Conservation (phyloP, 768 basidiomycete species). For the Neoboletus magnificus region DNA sequence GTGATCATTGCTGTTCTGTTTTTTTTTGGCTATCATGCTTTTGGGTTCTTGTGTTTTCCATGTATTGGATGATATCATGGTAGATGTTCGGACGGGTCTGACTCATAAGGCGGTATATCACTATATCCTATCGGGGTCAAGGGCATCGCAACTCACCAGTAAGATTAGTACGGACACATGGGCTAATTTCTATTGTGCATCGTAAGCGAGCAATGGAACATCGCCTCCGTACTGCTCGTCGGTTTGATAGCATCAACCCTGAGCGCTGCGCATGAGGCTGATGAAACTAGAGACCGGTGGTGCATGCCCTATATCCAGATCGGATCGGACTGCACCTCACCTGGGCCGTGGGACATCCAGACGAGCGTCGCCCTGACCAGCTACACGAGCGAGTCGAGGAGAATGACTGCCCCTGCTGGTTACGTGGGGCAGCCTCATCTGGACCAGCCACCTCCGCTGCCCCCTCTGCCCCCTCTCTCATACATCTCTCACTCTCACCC, state of each 20-base stretch:
- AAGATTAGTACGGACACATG: too few relatives aligned
- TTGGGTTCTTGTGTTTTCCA: not conserved
- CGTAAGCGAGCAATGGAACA: too few relatives aligned
- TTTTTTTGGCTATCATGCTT: not conserved
- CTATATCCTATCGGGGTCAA: too few relatives aligned
- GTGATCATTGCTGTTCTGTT: not conserved
- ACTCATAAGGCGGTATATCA: too few relatives aligned
- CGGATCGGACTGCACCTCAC: not conserved
- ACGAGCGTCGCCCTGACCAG: not conserved
- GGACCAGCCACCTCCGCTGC: slow-evolving; percentile 43
- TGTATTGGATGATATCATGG: slow-evolving; percentile 7
- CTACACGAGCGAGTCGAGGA: too few relatives aligned
- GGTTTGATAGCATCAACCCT: too few relatives aligned
- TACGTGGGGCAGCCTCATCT: slow-evolving; percentile 8
- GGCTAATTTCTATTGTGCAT: too few relatives aligned
- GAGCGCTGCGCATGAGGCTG: too few relatives aligned
- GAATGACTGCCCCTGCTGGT: slow-evolving; percentile 23
- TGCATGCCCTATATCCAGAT: too few relatives aligned
- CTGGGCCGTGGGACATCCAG: not conserved
- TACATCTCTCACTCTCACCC: slow-evolving; percentile 21
- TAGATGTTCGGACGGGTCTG: not conserved
- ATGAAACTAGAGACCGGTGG: too few relatives aligned
- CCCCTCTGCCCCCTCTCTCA: slow-evolving; percentile 46
- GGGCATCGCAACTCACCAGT: too few relatives aligned
- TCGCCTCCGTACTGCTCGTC: too few relatives aligned